Percentiles rank a stretch among this genome's conserved stretches.
Conservation (phyloP, 2,329 filamentous ascomycete genomes). For the Sporothrix luriei region DNA sequence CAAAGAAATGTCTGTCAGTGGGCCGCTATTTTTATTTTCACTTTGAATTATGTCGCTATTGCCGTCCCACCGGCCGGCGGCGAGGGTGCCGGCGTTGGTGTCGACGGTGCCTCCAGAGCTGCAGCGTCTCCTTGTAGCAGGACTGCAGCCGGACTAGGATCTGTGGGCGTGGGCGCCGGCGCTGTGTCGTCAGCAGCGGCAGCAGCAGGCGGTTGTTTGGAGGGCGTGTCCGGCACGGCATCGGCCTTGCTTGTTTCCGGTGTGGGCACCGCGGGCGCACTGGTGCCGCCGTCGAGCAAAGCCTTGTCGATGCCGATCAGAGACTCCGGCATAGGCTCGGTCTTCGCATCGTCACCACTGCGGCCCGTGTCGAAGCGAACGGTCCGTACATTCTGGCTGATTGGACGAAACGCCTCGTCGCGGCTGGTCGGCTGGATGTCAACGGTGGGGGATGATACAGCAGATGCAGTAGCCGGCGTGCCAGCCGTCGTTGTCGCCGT, state of each 20-base stretch:
- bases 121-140: not conserved
- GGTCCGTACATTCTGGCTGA: constrained; percentile 21
- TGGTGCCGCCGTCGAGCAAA: not conserved
- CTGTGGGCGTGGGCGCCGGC: not conserved
- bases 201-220: not conserved
- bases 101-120: not conserved
- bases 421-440: not conserved
- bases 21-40: not conserved
- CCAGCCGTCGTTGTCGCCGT: not conserved
- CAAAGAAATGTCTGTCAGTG: not conserved
- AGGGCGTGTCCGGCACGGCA: not conserved
- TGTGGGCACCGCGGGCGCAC: not conserved
- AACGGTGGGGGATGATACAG: not conserved
- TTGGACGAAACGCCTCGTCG: constrained; percentile 29
- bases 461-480: not conserved
- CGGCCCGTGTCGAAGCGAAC: constrained; percentile 27
- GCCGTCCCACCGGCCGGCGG: not conserved
- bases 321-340: not conserved
- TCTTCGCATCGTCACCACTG: not conserved
- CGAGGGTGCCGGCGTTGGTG: not conserved
- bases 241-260: not conserved
- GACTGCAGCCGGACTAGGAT: not conserved
- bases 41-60: not conserved
- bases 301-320: not conserved
- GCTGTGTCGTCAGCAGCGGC: not conserved